Evolutionary conservation across 1,139 yeast species (phyloP), one percentile per base, ranked within the genome.

Genomic region (Yamadazyma buinensis): DNA sequence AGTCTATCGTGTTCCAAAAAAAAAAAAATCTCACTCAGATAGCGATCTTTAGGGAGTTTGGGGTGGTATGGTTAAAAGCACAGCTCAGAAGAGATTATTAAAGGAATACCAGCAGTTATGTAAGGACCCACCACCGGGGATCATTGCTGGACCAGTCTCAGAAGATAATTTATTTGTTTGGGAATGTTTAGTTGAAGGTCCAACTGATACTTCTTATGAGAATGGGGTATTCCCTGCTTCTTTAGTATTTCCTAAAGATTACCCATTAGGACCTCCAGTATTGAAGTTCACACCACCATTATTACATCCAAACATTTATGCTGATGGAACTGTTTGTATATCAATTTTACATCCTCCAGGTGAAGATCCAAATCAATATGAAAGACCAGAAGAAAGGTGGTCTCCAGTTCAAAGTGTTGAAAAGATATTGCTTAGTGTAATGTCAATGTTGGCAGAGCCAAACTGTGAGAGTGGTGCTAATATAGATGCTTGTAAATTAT

Each of bases 401-500:
- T 84, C 95, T 7, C 98, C 98, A 0, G 92, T 92, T 29, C 98
- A 92, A 57, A 85, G 95, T 52, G 90, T 92, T 19, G 98, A 92
- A 61, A 92, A 92, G 73, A 92, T 92, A 40, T 67, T 92, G 43
- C 64, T 92, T 41, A 84, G 95, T 57, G 97, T 92, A 19, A 79
- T 88, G 75, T 84, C 95, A 50, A 90, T 92, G 97, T 72, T 92
- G 45, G 95, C 97, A 3, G 97, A 92, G 57, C 97, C 98, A 4
- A 92, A 92, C 54, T 85, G 87, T 21, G 97, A 90, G 57, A 84
- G 95, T 51, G 97, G 97, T 5, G 98, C 98, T 33, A 88, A 92
- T 54, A 84, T 92, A 37, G 98, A 92, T 54, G 98, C 98, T 2
- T 86, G 95, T 47, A 88, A 88, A 61, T 70, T 92, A 46, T 90